Evolutionary conservation across 2,329 filamentous ascomycete genomes (phyloP).

Genomic region (Emericellopsis cladophorae): DNA sequence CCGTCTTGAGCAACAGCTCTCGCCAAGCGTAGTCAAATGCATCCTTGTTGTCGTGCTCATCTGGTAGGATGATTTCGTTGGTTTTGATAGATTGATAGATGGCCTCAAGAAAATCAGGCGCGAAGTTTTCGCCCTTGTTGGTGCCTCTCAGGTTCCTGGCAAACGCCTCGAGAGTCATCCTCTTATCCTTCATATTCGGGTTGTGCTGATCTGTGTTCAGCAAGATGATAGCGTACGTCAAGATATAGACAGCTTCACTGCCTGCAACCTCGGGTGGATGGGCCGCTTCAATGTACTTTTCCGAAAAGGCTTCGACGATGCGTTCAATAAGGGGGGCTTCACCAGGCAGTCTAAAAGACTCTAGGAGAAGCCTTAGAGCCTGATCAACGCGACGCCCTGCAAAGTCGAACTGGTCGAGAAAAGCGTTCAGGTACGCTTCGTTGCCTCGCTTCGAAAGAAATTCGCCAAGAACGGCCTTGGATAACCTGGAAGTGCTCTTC

Average conservation of each 20-base stretch:
- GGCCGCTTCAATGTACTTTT: slow-evolving; percentile 64
- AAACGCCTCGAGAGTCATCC: slow-evolving; percentile 80
- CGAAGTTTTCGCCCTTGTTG: slow-evolving; percentile 77
- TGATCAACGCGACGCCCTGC: slow-evolving; percentile 78
- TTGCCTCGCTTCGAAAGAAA: slow-evolving; percentile 87
- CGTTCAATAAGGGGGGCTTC: slow-evolving; percentile 88
- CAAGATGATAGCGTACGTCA: slow-evolving; percentile 96
- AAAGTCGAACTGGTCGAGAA: slow-evolving; percentile 83
- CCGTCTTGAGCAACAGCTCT: slow-evolving; percentile 77
- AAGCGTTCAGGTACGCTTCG: slow-evolving; percentile 71
- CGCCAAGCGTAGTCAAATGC: slow-evolving; percentile 98
- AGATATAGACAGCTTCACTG: slow-evolving; percentile 76
- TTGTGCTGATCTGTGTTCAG: slow-evolving; percentile 96
- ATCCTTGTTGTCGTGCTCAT: slow-evolving; percentile 93
- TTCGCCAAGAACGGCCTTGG: slow-evolving; percentile 84
- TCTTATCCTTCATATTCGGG: slow-evolving; percentile 69
- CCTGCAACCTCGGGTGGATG: slow-evolving; percentile 66
- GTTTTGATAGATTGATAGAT: slow-evolving; percentile 88
- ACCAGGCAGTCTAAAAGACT: slow-evolving; percentile 85
- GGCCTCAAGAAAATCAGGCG: slow-evolving; percentile 65
- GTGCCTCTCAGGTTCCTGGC: slow-evolving; percentile 80
- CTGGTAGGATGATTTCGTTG: slow-evolving; percentile 91
- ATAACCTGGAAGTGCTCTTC: slow-evolving; percentile 74
- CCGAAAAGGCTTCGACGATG: slow-evolving; percentile 77
- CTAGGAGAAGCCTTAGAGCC: slow-evolving; percentile 73